These are phyloP conservation scores for Zygosaccharomyces lentus DNA, from an alignment of 805 yeast species.

Conservation along the genomic window DNA sequence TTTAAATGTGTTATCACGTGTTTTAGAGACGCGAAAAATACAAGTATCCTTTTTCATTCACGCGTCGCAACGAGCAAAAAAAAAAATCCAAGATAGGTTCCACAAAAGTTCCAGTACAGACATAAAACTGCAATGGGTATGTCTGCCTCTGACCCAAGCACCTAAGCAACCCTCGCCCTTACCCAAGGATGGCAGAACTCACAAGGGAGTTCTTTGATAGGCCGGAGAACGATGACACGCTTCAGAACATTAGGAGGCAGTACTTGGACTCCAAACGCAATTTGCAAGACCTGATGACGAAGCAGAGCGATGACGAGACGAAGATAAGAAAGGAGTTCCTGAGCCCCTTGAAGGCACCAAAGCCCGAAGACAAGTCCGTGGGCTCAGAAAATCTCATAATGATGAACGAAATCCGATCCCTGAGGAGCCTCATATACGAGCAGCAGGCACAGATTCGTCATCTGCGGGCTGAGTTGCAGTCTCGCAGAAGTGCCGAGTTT, in stretches of 20 bases:
- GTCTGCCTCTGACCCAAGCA: background rate
- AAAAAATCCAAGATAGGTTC: background rate
- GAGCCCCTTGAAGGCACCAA: slow-evolving; percentile 10
- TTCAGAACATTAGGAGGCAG: slow-evolving; percentile 29
- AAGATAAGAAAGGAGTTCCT: slow-evolving; percentile 9
- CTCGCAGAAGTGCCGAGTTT: slow-evolving; percentile 14
- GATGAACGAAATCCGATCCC: slow-evolving; percentile 17
- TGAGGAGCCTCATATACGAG: slow-evolving; percentile 19
- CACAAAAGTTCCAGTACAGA: background rate
- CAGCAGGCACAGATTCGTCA: slow-evolving; percentile 23
- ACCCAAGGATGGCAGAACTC: slow-evolving; percentile 6
- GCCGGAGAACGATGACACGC: slow-evolving; percentile 32
- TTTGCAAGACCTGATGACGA: slow-evolving; percentile 22
- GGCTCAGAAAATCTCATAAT: slow-evolving; percentile 10
- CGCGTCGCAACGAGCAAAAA: background rate
- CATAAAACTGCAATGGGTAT: background rate
- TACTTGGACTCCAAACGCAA: slow-evolving; percentile 29
- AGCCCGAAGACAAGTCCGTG: slow-evolving; percentile 3
- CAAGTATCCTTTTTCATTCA: background rate
- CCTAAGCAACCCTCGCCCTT: background rate
- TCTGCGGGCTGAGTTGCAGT: slow-evolving; percentile 18
- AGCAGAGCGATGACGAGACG: slow-evolving; percentile 10
- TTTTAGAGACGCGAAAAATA: background rate
- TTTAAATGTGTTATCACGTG: background rate
- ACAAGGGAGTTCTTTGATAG: slow-evolving; percentile 16